phyloP scores from a whole-genome alignment of 2,329 filamentous ascomycete genomes.

The Whalleya microplaca region DNA sequence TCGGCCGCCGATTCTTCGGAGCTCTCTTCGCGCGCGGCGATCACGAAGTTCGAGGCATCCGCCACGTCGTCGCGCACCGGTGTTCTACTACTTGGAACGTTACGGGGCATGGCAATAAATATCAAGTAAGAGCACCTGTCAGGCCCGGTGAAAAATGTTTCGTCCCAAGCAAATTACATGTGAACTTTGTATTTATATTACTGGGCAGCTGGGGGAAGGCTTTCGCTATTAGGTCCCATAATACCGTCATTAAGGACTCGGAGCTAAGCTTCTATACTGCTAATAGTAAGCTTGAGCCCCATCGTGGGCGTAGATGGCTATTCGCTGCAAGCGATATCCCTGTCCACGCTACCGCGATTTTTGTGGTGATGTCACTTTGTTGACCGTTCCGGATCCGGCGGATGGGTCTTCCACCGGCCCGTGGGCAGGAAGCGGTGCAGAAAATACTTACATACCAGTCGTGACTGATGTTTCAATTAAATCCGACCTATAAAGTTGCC shows the following conservation, averaged over 20 bases:
- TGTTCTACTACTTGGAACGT: neutral
- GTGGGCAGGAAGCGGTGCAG: no score
- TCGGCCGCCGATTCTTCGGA: neutral
- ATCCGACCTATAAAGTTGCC: no score
- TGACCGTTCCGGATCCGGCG: neutral
- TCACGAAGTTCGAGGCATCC: constrained; percentile 12
- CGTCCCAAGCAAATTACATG: neutral
- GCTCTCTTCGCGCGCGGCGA: constrained; percentile 10
- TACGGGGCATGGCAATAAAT: neutral
- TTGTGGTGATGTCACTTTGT: neutral
- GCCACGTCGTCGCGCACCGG: constrained; percentile 1
- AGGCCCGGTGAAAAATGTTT: neutral
- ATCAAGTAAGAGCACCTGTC: neutral
- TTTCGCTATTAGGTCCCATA: neutral
- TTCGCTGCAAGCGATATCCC: neutral
- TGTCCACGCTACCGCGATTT: neutral
- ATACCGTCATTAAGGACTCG: neutral
- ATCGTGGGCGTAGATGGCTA: neutral
- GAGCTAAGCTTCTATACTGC: neutral
- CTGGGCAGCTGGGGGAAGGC: neutral
- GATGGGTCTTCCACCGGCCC: no score
- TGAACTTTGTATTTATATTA: neutral
- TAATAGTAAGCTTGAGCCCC: neutral
- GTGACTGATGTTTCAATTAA: no score
- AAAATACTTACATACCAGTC: neutral